Evolutionary conservation across 306 rosid species (phyloP).

Genomic region (Pterocarpus santalinus): DNA sequence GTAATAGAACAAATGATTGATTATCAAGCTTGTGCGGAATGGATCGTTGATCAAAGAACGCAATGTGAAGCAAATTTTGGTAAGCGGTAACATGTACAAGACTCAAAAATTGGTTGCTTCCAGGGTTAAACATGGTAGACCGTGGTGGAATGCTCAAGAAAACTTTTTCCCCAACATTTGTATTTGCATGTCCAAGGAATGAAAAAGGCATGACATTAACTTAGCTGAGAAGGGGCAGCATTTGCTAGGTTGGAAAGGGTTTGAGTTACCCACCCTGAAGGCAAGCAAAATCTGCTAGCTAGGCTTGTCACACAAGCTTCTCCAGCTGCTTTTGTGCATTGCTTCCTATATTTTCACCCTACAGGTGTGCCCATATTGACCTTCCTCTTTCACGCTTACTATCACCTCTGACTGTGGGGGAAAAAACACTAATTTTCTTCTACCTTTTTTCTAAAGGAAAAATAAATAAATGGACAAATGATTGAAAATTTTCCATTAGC

Average conservation of each 20-base stretch:
- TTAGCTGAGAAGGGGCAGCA: constrained; percentile 7
- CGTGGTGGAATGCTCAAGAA: constrained; percentile 6
- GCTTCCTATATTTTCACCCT: background rate
- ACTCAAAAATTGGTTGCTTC: constrained; percentile 1
- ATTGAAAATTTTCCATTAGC: background rate
- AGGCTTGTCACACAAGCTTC: constrained; percentile 5
- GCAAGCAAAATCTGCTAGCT: constrained; percentile 5
- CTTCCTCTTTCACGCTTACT: background rate
- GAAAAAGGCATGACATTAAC: background rate
- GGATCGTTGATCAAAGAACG: background rate
- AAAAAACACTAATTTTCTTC: too few species aligned
- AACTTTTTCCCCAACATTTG: background rate
- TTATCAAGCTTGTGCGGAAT: background rate
- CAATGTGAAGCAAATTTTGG: background rate
- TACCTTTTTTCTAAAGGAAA: too few species aligned
- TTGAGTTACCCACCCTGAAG: background rate
- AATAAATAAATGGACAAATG: background rate
- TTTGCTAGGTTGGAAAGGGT: background rate
- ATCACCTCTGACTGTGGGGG: too few species aligned
- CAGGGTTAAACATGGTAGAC: background rate
- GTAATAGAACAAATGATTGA: background rate
- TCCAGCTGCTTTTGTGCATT: background rate
- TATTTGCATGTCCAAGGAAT: constrained; percentile 22
- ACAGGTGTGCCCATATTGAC: constrained; percentile 11
- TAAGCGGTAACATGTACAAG: background rate